Conservation (phyloP, 306 rosid species). For the Abrus precatorius region DNA sequence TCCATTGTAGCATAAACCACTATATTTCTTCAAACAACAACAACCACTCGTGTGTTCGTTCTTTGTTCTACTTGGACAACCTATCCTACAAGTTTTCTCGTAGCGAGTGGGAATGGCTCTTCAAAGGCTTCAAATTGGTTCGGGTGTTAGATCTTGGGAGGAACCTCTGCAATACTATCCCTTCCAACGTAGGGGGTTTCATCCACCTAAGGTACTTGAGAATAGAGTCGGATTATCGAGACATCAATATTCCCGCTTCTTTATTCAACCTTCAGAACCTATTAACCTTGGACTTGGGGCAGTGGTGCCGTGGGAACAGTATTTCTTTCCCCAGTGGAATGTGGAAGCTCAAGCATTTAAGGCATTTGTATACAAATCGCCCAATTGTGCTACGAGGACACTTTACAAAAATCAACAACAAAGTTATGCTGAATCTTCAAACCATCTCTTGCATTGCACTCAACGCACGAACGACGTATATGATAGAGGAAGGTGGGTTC, state of each 20-base stretch:
- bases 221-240: not conserved
- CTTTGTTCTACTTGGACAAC: conserved; percentile 11
- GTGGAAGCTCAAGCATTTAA: conserved; percentile 32
- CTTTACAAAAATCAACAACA: not conserved
- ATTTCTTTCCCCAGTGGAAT: conserved; percentile 6
- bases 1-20: not conserved
- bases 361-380: not conserved
- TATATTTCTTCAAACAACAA: conserved; percentile 33
- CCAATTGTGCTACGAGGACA: not conserved
- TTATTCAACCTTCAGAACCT: conserved; percentile 37
- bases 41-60: conserved; percentile 40
- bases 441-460: conserved; percentile 24
- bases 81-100: accelerated
- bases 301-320: accelerated
- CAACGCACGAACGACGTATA: not conserved
- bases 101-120: not conserved
- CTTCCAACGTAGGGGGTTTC: conserved; percentile 4
- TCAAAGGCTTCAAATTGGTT: conserved; percentile 31
- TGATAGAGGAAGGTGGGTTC: not conserved
- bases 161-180: not conserved
- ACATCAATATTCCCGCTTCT: conserved; percentile 38
- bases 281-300: conserved; percentile 18
- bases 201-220: conserved; percentile 46
- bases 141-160: conserved; percentile 34
- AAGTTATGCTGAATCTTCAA: conserved; percentile 42